Conservation (phyloP, 1,284 basidiomycete species). For the Wallemia ichthyophaga region DNA sequence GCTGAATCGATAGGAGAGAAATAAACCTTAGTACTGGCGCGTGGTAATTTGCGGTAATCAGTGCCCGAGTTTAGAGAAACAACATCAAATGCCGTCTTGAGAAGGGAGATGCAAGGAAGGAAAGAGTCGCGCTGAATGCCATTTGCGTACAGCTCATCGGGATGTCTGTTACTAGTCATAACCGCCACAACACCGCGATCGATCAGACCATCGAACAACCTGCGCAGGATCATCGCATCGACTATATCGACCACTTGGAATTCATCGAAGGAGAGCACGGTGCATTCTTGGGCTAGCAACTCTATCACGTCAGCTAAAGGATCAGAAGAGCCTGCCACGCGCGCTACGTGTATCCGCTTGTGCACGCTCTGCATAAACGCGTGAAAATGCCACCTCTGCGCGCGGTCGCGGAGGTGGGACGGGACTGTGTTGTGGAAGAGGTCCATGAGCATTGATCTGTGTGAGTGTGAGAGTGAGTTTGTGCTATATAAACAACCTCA, state of each 20-base stretch:
- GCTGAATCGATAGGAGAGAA: constrained; percentile 42
- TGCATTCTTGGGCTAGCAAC: neutral
- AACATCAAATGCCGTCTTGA: constrained; percentile 59
- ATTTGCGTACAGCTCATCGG: constrained; percentile 92
- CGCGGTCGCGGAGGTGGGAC: constrained; percentile 27
- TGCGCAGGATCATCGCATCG: constrained; percentile 87
- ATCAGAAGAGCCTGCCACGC: constrained; percentile 22
- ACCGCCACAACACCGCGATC: constrained; percentile 74
- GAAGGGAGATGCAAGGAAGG: constrained; percentile 72
- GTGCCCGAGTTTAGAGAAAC: constrained; percentile 82
- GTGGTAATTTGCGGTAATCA: constrained; percentile 77
- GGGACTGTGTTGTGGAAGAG: constrained; percentile 79
- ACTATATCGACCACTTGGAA: constrained; percentile 83
- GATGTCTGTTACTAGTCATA: constrained; percentile 93
- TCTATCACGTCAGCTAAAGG: constrained; percentile 5
- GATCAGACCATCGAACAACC: constrained; percentile 54
- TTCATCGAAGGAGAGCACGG: constrained; percentile 1
- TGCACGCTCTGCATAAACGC: constrained; percentile 98
- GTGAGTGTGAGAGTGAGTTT: no score
- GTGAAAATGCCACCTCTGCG: constrained; percentile 80
- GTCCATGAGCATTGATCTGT: constrained; percentile 95
- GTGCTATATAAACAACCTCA: no score
- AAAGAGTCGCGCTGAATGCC: constrained; percentile 95
- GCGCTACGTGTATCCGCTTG: constrained; percentile 44
- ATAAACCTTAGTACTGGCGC: constrained; percentile 72